Conservation (phyloP, 306 rosid genomes). For the Dalbergia cochinchinensis region DNA sequence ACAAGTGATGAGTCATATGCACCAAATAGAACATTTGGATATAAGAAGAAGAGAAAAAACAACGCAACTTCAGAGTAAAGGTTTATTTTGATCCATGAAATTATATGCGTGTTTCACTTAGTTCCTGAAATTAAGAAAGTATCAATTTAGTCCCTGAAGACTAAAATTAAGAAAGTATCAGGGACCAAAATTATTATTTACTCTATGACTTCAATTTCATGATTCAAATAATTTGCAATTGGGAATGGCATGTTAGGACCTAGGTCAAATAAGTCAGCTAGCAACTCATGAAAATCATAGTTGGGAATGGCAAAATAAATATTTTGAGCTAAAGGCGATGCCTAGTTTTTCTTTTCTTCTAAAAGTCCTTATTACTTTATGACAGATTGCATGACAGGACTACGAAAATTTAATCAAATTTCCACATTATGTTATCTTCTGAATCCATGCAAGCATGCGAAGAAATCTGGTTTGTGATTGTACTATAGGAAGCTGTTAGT, state of each 20-base stretch:
- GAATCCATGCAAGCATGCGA: conserved; percentile 38
- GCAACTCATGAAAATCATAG: conserved; percentile 32
- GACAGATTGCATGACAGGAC: neutral
- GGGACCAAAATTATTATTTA: too few relatives aligned
- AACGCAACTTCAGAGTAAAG: neutral
- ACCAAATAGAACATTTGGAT: conserved; percentile 45
- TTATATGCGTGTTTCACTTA: too few relatives aligned
- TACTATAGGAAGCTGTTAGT: conserved; percentile 12
- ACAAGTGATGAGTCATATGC: conserved; percentile 52
- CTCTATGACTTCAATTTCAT: neutral
- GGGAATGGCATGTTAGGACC: neutral
- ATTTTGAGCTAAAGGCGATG: conserved; percentile 4
- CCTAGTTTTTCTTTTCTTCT: neutral
- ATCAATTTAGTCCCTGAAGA: too few relatives aligned
- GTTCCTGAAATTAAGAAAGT: too few relatives aligned
- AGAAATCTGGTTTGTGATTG: neutral
- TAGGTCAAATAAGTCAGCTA: neutral
- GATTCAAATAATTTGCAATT: conserved; percentile 29
- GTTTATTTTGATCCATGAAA: too few relatives aligned
- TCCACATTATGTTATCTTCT: conserved; percentile 6
- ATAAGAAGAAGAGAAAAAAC: conserved; percentile 47
- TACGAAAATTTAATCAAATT: neutral
- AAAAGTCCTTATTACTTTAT: neutral
- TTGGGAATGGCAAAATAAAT: neutral
- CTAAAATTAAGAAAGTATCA: too few relatives aligned